Evolutionary conservation across 768 basidiomycete genomes (phyloP).

Genomic region (Tulasnella sp.): DNA sequence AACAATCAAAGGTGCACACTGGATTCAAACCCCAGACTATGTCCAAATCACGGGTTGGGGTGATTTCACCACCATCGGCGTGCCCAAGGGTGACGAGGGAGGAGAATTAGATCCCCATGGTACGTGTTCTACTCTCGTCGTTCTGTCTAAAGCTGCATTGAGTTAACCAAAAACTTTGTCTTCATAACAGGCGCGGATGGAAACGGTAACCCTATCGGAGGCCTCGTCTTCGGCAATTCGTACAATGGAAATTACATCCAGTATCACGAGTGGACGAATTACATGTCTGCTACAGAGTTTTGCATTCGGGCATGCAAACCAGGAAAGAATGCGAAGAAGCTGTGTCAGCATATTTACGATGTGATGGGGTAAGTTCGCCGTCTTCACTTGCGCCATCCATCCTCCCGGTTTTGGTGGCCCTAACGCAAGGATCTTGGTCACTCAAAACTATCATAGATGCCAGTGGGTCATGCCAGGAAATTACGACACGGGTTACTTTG

Average conservation of each 20-base stretch:
- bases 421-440: background rate
- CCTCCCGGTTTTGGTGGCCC: background rate
- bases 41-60: slow-evolving; percentile 53
- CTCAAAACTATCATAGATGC: slow-evolving; percentile 26
- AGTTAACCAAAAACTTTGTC: background rate
- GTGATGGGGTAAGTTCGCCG: slow-evolving; percentile 1
- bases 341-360: slow-evolving; percentile 61
- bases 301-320: slow-evolving; percentile 65
- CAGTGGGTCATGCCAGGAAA: slow-evolving; percentile 44
- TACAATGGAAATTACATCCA: slow-evolving; percentile 53
- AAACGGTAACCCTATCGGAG: slow-evolving; percentile 59
- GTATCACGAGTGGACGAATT: slow-evolving; percentile 65
- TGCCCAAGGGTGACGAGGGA: slow-evolving; percentile 60
- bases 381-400: background rate
- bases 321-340: slow-evolving; percentile 48
- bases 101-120: slow-evolving; percentile 68
- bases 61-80: slow-evolving; percentile 61
- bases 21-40: slow-evolving; percentile 34
- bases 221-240: slow-evolving; percentile 68
- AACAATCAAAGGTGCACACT: slow-evolving; percentile 35
- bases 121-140: slow-evolving; percentile 48
- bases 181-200: slow-evolving; percentile 31
- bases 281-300: slow-evolving; percentile 45
- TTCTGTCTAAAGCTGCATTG: background rate
- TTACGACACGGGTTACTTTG: slow-evolving; percentile 45